A percentile compares a stretch with the other conserved stretches of the same genome.
Conservation (phyloP, 495 filamentous ascomycete species). For the Aspergillus egyptiacus region DNA sequence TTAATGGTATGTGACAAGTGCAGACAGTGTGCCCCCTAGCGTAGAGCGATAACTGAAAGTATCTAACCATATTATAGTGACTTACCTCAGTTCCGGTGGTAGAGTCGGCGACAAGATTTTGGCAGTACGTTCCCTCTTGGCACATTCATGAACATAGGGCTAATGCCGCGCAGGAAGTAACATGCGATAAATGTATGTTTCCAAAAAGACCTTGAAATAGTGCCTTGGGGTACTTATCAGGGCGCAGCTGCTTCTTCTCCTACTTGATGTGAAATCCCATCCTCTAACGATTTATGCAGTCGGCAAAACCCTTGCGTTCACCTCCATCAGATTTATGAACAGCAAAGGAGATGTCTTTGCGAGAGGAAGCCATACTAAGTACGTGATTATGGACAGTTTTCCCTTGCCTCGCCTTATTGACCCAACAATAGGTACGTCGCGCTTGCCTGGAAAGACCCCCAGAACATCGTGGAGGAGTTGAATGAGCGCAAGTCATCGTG, state of each 20-base stretch:
- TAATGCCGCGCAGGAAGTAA: constrained; percentile 49
- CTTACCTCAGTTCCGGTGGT: constrained; percentile 80
- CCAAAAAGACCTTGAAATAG: too few species aligned
- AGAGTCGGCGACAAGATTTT: constrained; percentile 70
- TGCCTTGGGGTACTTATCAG: neutral
- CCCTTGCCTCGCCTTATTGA: neutral
- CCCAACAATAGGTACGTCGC: constrained; percentile 45
- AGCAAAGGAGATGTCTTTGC: constrained; percentile 72
- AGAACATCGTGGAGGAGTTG: constrained; percentile 51
- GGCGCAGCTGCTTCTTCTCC: neutral
- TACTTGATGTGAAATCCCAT: too few species aligned
- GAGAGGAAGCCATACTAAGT: constrained; percentile 95
- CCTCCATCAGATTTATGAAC: constrained; percentile 73
- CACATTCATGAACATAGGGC: constrained; percentile 2
- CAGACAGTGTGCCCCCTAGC: neutral
- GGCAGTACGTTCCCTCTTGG: constrained; percentile 40
- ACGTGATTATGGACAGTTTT: constrained; percentile 22
- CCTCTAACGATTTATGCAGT: constrained; percentile 44
- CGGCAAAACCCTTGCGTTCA: constrained; percentile 89
- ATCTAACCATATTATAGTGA: constrained; percentile 53
- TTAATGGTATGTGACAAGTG: constrained; percentile 62
- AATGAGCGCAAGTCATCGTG: constrained; percentile 9
- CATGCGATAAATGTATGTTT: constrained; percentile 77
- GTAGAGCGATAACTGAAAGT: neutral
- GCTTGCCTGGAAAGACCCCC: constrained; percentile 52